Conservation (phyloP, 768 basidiomycete species). For the Lactarius sanguifluus region DNA sequence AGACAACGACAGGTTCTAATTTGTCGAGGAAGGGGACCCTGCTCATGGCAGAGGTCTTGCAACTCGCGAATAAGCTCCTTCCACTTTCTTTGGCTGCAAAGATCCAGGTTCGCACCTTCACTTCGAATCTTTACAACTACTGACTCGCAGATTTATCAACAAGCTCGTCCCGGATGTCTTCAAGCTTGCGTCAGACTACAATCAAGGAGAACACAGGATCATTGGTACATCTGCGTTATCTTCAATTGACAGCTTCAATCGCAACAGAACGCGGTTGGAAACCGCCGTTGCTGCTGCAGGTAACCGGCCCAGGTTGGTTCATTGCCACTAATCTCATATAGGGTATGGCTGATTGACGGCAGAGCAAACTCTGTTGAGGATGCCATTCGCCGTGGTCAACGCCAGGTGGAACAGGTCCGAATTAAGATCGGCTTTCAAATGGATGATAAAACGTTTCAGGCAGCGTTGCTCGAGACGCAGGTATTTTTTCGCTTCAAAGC, state of each 20-base stretch:
- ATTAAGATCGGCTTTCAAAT: conserved; percentile 90
- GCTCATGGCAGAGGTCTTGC: conserved; percentile 87
- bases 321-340: not conserved
- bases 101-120: conserved; percentile 60
- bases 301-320: conserved; percentile 60
- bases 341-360: conserved; percentile 5
- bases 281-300: conserved; percentile 42
- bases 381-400: conserved; percentile 79
- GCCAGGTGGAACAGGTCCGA: conserved; percentile 88
- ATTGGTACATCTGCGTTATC: conserved; percentile 82
- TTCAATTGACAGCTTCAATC: conserved; percentile 89
- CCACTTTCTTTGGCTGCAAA: conserved; percentile 79
- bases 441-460: conserved; percentile 92
- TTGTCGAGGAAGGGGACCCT: conserved; percentile 88
- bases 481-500: conserved; percentile 39
- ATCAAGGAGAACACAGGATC: conserved; percentile 73
- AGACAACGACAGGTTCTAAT: conserved; percentile 66
- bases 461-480: conserved; percentile 81
- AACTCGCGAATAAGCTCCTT: conserved; percentile 82
- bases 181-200: conserved; percentile 76
- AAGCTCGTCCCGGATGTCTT: conserved; percentile 87
- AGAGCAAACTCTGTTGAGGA: conserved; percentile 86
- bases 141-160: conserved; percentile 8
- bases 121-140: not conserved
- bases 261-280: conserved; percentile 75